These are phyloP conservation scores for Apiospora marii DNA, from an alignment of 2,329 filamentous ascomycete species.

Conservation along the genomic window DNA sequence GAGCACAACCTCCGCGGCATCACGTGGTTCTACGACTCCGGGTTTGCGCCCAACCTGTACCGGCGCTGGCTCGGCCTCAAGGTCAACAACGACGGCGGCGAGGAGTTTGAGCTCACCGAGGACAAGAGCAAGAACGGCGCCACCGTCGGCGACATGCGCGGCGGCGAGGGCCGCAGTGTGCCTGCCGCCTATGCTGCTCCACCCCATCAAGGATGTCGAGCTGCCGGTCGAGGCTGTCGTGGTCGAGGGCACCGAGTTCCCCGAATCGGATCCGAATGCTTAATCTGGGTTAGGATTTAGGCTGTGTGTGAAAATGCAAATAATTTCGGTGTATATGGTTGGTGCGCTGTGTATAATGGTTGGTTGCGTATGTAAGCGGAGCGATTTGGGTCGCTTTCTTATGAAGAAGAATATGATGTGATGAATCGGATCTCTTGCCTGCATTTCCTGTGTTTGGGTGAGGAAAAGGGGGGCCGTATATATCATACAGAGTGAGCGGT, in stretches of 20 bases:
- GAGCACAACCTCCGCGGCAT: conserved; percentile 90
- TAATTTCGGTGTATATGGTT: background rate
- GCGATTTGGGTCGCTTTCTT: background rate
- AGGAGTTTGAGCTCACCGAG: conserved; percentile 73
- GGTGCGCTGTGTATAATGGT: background rate
- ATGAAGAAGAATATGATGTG: conserved; percentile 18
- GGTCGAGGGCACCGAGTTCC: conserved; percentile 52
- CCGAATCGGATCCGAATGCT: conserved; percentile 57
- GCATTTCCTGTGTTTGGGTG: background rate
- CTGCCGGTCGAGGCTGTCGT: conserved; percentile 67
- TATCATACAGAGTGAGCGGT: background rate
- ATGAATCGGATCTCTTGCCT: conserved; percentile 14
- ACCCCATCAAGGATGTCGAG: conserved; percentile 84
- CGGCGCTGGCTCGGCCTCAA: conserved; percentile 84
- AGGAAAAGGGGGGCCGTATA: background rate
- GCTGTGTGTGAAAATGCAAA: too few species aligned
- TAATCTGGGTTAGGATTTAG: background rate
- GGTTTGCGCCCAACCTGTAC: conserved; percentile 84
- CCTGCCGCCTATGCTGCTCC: conserved; percentile 85
- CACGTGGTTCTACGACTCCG: conserved; percentile 91
- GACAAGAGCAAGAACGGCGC: conserved; percentile 60
- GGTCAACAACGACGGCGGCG: conserved; percentile 80
- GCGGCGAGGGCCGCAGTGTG: conserved; percentile 89
- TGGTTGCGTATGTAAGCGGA: background rate
- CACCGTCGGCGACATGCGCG: conserved; percentile 61